Percentiles rank a stretch among this genome's conserved stretches.
Conservation (phyloP, 2,329 filamentous ascomycete species). For the Paecilomyces fulvus region DNA sequence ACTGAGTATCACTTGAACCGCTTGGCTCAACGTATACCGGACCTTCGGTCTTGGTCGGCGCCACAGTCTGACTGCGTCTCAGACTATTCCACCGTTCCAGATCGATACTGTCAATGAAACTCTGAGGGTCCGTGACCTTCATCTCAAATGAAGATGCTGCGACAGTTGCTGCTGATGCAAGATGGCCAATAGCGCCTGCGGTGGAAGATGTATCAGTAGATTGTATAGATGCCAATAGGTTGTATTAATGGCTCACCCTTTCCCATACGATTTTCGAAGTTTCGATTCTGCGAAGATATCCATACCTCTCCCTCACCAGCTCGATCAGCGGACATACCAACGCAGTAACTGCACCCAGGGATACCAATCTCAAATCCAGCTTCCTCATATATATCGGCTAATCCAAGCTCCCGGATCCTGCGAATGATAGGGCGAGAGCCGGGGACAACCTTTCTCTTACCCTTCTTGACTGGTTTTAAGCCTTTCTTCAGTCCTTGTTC, state of each 20-base stretch:
- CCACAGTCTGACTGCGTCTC: background rate
- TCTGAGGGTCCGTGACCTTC: conserved; percentile 32
- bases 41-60: background rate
- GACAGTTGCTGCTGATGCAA: conserved; percentile 40
- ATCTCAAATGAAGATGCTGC: conserved; percentile 41
- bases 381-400: conserved; percentile 30
- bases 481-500: conserved; percentile 28
- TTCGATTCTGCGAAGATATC: conserved; percentile 40
- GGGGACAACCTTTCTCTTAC: conserved; percentile 34
- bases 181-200: conserved; percentile 35
- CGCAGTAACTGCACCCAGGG: conserved; percentile 40
- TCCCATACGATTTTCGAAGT: conserved; percentile 41
- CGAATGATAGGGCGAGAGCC: conserved; percentile 34
- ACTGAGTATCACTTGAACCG: background rate
- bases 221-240: background rate
- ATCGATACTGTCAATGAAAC: conserved; percentile 21
- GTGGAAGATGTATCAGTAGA: background rate
- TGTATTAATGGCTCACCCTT: conserved; percentile 18
- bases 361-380: conserved; percentile 36
- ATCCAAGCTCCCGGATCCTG: conserved; percentile 24
- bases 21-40: conserved; percentile 6
- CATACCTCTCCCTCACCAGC: conserved; percentile 36
- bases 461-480: conserved; percentile 19
- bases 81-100: conserved; percentile 10
- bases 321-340: conserved; percentile 36